Percentiles rank a stretch among this genome's conserved stretches.
phyloP scores from a whole-genome alignment of 805 yeast genomes.

The Candida qinlingensis region DNA sequence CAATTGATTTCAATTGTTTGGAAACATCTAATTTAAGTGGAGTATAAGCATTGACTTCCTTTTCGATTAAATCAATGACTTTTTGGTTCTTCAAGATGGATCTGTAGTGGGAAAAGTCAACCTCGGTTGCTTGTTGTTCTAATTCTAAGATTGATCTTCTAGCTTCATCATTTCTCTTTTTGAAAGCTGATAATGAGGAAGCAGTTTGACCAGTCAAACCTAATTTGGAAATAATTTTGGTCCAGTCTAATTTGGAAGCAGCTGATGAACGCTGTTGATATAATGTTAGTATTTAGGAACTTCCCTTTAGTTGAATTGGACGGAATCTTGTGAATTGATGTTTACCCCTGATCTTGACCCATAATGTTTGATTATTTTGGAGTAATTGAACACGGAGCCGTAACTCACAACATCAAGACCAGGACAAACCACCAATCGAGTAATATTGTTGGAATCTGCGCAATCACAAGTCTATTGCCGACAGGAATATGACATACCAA shows the following conservation, averaged over 20 bases:
- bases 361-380: background rate
- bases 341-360: background rate
- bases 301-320: too few relatives aligned
- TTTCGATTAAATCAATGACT: slow-evolving; percentile 76
- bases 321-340: too few relatives aligned
- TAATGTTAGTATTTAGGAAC: slow-evolving; percentile 26
- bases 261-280: slow-evolving; percentile 39
- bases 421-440: too few relatives aligned
- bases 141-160: slow-evolving; percentile 72
- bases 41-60: slow-evolving; percentile 67
- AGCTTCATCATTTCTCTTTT: slow-evolving; percentile 98
- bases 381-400: too few relatives aligned
- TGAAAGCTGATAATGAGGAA: slow-evolving; percentile 80
- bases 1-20: slow-evolving; percentile 87
- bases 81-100: slow-evolving; percentile 73
- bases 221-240: slow-evolving; percentile 78
- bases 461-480: background rate
- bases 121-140: slow-evolving; percentile 64
- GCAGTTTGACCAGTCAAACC: slow-evolving; percentile 94
- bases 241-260: slow-evolving; percentile 91
- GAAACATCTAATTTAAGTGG: slow-evolving; percentile 83
- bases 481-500: slow-evolving; percentile 5
- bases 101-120: slow-evolving; percentile 81
- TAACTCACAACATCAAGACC: too few relatives aligned
- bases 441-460: too few relatives aligned